Evolutionary conservation across 192 early-diverging fungal species (phyloP).

Genomic region (Dispira parvispora): DNA sequence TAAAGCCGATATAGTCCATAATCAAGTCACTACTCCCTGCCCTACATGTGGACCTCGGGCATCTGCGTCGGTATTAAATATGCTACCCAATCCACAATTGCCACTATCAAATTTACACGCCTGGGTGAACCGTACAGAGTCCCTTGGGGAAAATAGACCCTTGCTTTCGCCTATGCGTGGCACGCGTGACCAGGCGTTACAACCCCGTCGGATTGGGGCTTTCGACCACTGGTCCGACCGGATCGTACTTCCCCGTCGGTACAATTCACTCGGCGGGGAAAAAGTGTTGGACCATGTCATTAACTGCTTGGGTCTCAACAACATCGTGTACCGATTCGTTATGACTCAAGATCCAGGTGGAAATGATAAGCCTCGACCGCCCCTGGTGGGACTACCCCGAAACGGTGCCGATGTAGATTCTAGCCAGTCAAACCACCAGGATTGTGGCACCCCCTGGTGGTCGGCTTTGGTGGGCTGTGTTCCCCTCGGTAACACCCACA

Average conservation of each 20-base stretch:
- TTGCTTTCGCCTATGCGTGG: neutral
- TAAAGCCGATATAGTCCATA: neutral
- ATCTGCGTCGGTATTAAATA: too few species aligned
- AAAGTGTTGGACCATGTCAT: conserved; percentile 2
- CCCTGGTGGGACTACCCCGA: conserved; percentile 1
- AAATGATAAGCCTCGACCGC: conserved; percentile 15
- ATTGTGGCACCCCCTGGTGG: too few species aligned
- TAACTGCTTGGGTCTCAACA: neutral
- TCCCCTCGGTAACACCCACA: neutral
- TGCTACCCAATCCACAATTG: too few species aligned
- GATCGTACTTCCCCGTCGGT: conserved; percentile 8
- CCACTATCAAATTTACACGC: neutral
- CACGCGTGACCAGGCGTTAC: neutral
- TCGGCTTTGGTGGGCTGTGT: too few species aligned
- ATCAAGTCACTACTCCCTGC: neutral
- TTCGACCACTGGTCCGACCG: neutral
- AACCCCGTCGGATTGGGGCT: conserved; percentile 1
- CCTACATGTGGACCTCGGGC: too few species aligned
- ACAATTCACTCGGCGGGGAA: neutral
- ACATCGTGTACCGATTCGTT: conserved; percentile 7
- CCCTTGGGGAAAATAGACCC: neutral
- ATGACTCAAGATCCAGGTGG: neutral
- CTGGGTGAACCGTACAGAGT: neutral
- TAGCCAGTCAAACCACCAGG: too few species aligned
- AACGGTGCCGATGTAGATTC: too few species aligned